Evolutionary conservation across 1,284 basidiomycete genomes (phyloP).

Genomic region (Ceratobasidium sp.): DNA sequence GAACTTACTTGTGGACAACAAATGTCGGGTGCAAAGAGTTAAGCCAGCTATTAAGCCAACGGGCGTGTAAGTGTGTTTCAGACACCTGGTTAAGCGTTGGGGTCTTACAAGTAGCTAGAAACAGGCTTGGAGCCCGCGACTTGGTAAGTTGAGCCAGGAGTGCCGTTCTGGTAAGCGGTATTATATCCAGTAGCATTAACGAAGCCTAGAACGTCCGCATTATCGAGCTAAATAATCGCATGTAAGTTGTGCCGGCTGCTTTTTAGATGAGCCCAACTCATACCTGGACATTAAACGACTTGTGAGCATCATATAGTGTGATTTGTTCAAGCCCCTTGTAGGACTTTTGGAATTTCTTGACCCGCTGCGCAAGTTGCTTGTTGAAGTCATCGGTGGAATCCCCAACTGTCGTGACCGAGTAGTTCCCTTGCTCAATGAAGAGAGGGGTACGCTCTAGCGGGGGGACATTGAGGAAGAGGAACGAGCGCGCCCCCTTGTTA

Average conservation of each 20-base stretch:
- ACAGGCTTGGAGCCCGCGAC: conserved; percentile 40
- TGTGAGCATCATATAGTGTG: conserved; percentile 41
- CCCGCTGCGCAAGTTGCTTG: conserved; percentile 34
- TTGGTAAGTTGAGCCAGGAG: conserved; percentile 41
- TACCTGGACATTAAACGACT: conserved; percentile 39
- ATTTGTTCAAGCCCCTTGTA: conserved; percentile 36
- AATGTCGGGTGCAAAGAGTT: conserved; percentile 41
- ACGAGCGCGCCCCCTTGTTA: conserved; percentile 25
- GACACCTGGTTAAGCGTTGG: no score
- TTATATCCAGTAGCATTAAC: conserved; percentile 40
- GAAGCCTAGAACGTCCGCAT: conserved; percentile 38
- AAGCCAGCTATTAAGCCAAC: conserved; percentile 23
- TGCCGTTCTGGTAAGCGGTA: conserved; percentile 40
- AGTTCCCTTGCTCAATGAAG: conserved; percentile 35
- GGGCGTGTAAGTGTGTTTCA: background rate
- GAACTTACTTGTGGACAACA: conserved; percentile 41
- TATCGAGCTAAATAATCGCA: conserved; percentile 20
- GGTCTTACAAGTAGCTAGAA: conserved; percentile 40
- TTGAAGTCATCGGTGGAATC: conserved; percentile 35
- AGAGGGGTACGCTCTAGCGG: conserved; percentile 41
- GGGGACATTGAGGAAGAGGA: conserved; percentile 41
- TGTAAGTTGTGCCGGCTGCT: background rate
- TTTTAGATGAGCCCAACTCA: background rate
- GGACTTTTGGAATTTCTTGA: conserved; percentile 22
- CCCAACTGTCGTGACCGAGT: conserved; percentile 13